A percentile compares a stretch with the other conserved stretches of the same genome.
Evolutionary conservation across 2,329 filamentous ascomycete genomes (phyloP).

Genomic region (Hypoxylon sp.): DNA sequence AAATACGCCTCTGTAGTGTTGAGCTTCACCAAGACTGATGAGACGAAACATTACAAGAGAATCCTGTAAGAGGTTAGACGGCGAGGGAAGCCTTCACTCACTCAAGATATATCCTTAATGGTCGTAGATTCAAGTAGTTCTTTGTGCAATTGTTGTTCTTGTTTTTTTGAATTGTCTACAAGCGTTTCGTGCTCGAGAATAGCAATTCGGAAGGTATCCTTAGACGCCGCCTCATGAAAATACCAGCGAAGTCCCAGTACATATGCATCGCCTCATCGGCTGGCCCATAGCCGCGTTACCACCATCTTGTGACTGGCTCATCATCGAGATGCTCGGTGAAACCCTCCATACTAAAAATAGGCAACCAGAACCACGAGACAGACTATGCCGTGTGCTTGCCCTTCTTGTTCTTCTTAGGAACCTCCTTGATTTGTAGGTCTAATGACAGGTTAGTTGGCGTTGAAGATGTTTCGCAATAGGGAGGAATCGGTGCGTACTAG

Average conservation of each 20-base stretch:
- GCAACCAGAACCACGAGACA: no score
- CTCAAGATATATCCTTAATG: slow-evolving; percentile 1
- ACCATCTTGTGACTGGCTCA: no score
- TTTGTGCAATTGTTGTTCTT: slow-evolving; percentile 43
- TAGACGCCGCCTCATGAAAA: slow-evolving; percentile 62
- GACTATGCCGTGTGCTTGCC: slow-evolving; percentile 49
- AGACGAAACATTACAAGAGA: slow-evolving; percentile 47
- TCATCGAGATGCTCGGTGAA: no score
- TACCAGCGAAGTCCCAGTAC: slow-evolving; percentile 43
- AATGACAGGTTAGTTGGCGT: slow-evolving; percentile 35
- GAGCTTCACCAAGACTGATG: slow-evolving; percentile 35
- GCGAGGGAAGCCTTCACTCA: slow-evolving; percentile 9
- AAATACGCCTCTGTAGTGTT: slow-evolving; percentile 38
- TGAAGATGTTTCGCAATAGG: not conserved
- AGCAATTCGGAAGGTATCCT: slow-evolving; percentile 62
- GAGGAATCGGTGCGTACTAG: slow-evolving; percentile 71
- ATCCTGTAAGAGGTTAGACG: slow-evolving; percentile 39
- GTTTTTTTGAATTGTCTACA: slow-evolving; percentile 47
- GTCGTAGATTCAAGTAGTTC: slow-evolving; percentile 2
- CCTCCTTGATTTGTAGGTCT: slow-evolving; percentile 63
- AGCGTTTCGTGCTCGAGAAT: slow-evolving; percentile 46
- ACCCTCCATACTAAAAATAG: no score
- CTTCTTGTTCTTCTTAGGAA: slow-evolving; percentile 64
- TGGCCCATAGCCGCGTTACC: slow-evolving; percentile 25
- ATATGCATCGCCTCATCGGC: slow-evolving; percentile 39